Percentiles rank a stretch among this genome's conserved stretches.
These are phyloP conservation scores for Acephala macrosclerotiorum DNA, from an alignment of 2,329 filamentous ascomycete genomes.

Conservation along the genomic window DNA sequence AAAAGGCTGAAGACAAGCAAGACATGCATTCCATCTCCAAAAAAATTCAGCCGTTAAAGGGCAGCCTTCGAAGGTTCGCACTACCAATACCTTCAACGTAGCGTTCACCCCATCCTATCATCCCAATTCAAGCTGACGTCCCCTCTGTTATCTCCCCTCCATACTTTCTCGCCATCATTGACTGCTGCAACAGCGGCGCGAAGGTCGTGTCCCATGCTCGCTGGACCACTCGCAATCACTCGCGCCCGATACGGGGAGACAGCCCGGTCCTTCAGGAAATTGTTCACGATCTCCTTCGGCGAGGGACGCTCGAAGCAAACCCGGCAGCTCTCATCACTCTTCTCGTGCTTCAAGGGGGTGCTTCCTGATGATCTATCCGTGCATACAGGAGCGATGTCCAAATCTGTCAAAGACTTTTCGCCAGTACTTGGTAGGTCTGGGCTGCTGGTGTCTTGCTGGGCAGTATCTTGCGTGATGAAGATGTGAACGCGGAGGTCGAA, in stretches of 20 bases:
- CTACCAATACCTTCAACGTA: neutral
- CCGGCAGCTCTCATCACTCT: slow-evolving; percentile 19
- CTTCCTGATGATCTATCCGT: neutral
- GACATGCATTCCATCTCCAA: no score
- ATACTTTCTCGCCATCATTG: slow-evolving; percentile 61
- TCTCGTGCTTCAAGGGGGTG: neutral
- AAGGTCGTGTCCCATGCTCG: slow-evolving; percentile 65
- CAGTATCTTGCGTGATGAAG: slow-evolving; percentile 56
- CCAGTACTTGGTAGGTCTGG: neutral
- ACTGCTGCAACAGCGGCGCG: slow-evolving; percentile 59
- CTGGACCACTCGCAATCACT: slow-evolving; percentile 68
- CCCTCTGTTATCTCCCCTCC: slow-evolving; percentile 62
- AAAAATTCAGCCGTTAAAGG: neutral
- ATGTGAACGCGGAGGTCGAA: slow-evolving; percentile 59
- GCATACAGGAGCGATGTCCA: neutral
- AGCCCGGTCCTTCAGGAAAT: slow-evolving; percentile 56
- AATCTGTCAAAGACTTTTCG: slow-evolving; percentile 10
- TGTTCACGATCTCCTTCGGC: slow-evolving; percentile 53
- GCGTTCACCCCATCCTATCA: slow-evolving; percentile 51
- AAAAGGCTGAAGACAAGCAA: no score
- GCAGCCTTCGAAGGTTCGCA: neutral
- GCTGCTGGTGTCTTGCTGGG: neutral
- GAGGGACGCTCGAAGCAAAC: slow-evolving; percentile 50
- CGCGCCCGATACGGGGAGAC: slow-evolving; percentile 54
- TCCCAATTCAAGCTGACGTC: slow-evolving; percentile 66